Evolutionary conservation across 106 monocot species (phyloP).

Genomic region (Gastrodia elata): DNA sequence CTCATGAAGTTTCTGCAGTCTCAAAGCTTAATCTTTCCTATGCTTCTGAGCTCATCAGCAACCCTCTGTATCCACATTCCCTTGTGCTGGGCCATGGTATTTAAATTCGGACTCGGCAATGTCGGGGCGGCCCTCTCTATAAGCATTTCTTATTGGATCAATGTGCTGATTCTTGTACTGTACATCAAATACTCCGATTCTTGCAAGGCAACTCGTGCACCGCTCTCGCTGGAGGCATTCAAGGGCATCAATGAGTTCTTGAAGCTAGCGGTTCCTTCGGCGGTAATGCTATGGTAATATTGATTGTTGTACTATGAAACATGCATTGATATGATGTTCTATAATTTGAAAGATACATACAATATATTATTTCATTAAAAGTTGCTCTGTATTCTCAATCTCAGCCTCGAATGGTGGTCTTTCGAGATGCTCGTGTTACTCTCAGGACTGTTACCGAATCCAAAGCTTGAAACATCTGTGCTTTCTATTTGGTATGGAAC

Average conservation of each 20-base stretch:
- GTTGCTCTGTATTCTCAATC: not conserved
- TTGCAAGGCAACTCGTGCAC: slow-evolving; percentile 45
- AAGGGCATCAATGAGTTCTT: slow-evolving; percentile 41
- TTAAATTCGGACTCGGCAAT: slow-evolving; percentile 42
- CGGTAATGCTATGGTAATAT: slow-evolving; percentile 60
- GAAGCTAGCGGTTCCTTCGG: slow-evolving; percentile 50
- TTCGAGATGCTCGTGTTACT: slow-evolving; percentile 63
- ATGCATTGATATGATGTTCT: not conserved
- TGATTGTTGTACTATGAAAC: not conserved
- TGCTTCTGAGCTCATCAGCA: slow-evolving; percentile 30
- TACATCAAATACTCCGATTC: slow-evolving; percentile 50
- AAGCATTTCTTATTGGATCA: slow-evolving; percentile 61
- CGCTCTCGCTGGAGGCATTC: slow-evolving; percentile 44
- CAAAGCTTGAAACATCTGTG: slow-evolving; percentile 63
- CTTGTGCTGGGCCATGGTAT: slow-evolving; percentile 69
- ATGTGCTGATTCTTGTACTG: slow-evolving; percentile 44
- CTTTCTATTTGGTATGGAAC: slow-evolving; percentile 61
- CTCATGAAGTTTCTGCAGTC: slow-evolving; percentile 53
- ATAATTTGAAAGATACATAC: not conserved
- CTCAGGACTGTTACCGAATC: slow-evolving; percentile 58
- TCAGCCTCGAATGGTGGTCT: slow-evolving; percentile 81
- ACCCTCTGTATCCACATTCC: slow-evolving; percentile 44
- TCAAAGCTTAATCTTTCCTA: slow-evolving; percentile 54
- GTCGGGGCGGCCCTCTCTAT: slow-evolving; percentile 67
- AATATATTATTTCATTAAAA: not conserved